Base-by-base conservation (phyloP, 2,329 filamentous ascomycete species). In the Coleophoma cylindrospora region DNA sequence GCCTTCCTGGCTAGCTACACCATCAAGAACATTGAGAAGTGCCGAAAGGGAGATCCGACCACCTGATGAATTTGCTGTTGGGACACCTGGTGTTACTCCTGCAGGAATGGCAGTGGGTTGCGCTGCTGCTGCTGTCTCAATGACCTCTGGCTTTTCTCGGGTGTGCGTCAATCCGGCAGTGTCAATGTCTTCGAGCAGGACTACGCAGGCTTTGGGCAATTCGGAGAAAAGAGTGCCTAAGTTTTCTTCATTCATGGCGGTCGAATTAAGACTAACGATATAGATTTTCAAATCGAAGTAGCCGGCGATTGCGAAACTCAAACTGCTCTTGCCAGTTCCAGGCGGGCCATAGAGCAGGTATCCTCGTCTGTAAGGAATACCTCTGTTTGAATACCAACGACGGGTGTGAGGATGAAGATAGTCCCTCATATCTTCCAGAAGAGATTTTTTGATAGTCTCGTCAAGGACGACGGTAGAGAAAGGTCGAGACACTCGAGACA, bases 311-410 rank as follows among this genome's bases (percentile, higher is more conserved):
- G 86, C 86, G 40, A 89, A 76, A 55, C 80, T 84, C 1, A 90
- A 74, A 43, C 83, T 87, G 41, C 82, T 87, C 67, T 92, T 94
- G 13, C 89, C 88, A 0, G 87, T 91, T 1, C 89, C 88, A 0
- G 88, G 88, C 0, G 89, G 88, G 0, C 90, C 90, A 56, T 91
- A 75, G 14, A 95, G 81, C 0, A 95, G 77, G 61, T 94, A 95
- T 0, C 90, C 91, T 4, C 90, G 78, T 13, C 90, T 80, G 64
- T 95, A 95, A 0, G 91, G 90, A 32, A 95, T 92, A 1, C 90
- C 90, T 7, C 89, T 79, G 57, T 89, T 86, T 0, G 84, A 77
- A 64, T 96, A 95, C 89, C 89, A 95, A n/a, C 83, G 75, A 41
- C 79, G 74, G 0, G 83, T 86, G 12, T 72, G 67, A 0, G 81